phyloP scores from a whole-genome alignment of 441 rosid species.

The Populus hybrid region DNA sequence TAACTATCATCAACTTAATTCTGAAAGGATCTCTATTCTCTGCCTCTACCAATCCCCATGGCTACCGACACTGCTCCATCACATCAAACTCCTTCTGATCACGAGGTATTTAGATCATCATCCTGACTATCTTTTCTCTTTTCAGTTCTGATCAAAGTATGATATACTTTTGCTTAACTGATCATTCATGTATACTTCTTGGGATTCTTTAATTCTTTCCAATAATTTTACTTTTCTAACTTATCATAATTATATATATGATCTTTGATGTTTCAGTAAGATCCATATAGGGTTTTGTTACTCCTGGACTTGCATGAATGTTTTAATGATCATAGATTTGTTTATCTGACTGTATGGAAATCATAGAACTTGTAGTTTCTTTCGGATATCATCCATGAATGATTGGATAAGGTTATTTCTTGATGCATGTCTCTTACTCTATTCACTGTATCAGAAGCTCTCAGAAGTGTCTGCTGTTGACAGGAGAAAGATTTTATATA shows the following conservation, averaged over 20 bases:
- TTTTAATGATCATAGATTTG: not conserved
- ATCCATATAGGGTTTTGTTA: not conserved
- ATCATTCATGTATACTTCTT: not conserved
- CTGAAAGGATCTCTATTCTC: not conserved
- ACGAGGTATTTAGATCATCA: constrained; percentile 16
- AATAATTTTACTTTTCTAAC: not conserved
- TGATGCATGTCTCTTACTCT: not conserved
- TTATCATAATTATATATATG: not conserved
- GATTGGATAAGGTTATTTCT: not conserved
- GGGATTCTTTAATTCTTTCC: not conserved
- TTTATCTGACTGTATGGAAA: not conserved
- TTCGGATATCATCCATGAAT: not conserved
- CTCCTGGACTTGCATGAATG: not conserved
- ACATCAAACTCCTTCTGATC: constrained; percentile 7
- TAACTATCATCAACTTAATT: constrained; percentile 6
- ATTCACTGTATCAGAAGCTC: not conserved
- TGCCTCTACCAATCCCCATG: constrained; percentile 15
- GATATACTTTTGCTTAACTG: not conserved
- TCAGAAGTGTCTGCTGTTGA: not conserved
- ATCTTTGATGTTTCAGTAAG: not conserved
- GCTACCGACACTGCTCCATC: constrained; percentile 19
- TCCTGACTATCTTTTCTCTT: not conserved
- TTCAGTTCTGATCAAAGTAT: not conserved
- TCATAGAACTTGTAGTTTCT: not conserved
- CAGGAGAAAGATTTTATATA: not conserved